Base-by-base conservation (phyloP, 768 basidiomycete species). In the Galerina sulciceps region DNA sequence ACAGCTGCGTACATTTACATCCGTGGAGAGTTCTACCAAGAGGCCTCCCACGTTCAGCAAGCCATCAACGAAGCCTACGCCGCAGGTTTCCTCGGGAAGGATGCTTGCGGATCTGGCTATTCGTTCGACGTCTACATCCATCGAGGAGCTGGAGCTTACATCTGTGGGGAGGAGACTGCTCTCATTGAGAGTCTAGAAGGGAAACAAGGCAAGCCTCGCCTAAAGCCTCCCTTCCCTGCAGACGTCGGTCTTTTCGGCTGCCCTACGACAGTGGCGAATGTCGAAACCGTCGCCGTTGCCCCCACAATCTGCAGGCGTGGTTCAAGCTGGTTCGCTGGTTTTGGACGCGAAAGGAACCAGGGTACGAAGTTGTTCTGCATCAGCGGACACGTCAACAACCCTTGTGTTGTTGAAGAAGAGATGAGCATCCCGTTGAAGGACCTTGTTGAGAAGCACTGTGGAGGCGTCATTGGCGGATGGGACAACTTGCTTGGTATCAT, bases 1-100 rank as follows among this genome's bases (percentile, higher is more conserved):
- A 95, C 75, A 45, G 96, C 96, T 0, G 96, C 96, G n/a, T 99
- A 99, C 82, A 99, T 99, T 75, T 99, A 99, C 78, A 94, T 99
- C 68, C 96, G 96, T 60, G 96, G 96, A 64, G 96, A 99, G 74
- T 99, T 99, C 78, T 88, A 90, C 76, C 94, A 96, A 72, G 96
- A 98, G 73, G 96, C 96, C 0, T 83, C 86, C 0, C 95, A 97
- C 73, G 85, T 98, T 40, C 93, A 96, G 73, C 93, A 96, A 72
- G 96, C 96, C 53, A 97, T 99, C 75, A 83, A 88, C 65, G 96
- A 98, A 69, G 96, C 96, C 2, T 98, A 99, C 79, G 86, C 87
- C 50, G 87, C 87, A 37, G 95, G 96, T 5, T 79, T 93, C 53
- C 75, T 99, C 56, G 96, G 96, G 56, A 90, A 91, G 73, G 83